Percentiles rank a stretch among this genome's conserved stretches.
Evolutionary conservation across 2,329 filamentous ascomycete genomes (phyloP).

Genomic region (Cladorrhinum sp.): DNA sequence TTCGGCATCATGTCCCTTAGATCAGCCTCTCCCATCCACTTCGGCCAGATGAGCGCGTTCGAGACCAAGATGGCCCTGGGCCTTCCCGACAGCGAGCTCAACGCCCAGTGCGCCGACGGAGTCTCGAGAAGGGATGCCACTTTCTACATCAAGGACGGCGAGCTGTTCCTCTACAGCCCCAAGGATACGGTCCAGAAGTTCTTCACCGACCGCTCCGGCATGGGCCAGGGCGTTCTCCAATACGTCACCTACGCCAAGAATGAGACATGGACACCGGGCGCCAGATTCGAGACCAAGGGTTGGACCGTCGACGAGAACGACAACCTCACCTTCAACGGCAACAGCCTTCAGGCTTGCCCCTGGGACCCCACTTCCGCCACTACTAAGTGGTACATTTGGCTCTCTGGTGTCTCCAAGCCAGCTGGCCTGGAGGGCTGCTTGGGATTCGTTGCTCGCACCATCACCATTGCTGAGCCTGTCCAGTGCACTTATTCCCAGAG

Average conservation of each 20-base stretch:
- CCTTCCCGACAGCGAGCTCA: slow-evolving; percentile 37
- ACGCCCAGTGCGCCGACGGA: slow-evolving; percentile 47
- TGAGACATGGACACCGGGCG: slow-evolving; percentile 30
- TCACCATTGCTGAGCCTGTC: slow-evolving; percentile 30
- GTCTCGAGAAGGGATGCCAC: slow-evolving; percentile 42
- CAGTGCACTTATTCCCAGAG: slow-evolving; percentile 22
- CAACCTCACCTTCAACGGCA: slow-evolving; percentile 46
- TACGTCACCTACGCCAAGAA: slow-evolving; percentile 47
- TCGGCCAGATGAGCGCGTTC: slow-evolving; percentile 43
- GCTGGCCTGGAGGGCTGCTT: slow-evolving; percentile 38
- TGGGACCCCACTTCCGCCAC: slow-evolving; percentile 33
- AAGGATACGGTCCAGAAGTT: slow-evolving; percentile 45
- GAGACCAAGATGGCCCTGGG: slow-evolving; percentile 43
- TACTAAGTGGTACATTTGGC: slow-evolving; percentile 43
- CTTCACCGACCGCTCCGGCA: slow-evolving; percentile 55
- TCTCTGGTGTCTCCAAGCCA: slow-evolving; percentile 35
- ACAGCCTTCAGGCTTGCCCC: slow-evolving; percentile 49
- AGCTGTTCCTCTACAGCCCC: slow-evolving; percentile 47
- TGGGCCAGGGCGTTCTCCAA: slow-evolving; percentile 54
- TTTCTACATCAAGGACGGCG: slow-evolving; percentile 47
- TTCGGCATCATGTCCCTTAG: slow-evolving; percentile 52
- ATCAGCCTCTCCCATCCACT: slow-evolving; percentile 49
- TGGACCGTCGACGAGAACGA: slow-evolving; percentile 44
- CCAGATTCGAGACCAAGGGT: slow-evolving; percentile 44
- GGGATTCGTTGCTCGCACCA: slow-evolving; percentile 34